Evolutionary conservation across 73 alveolate genomes (phyloP), one percentile per base, ranked within the genome.

Genomic region (Paramecium caudatum): DNA sequence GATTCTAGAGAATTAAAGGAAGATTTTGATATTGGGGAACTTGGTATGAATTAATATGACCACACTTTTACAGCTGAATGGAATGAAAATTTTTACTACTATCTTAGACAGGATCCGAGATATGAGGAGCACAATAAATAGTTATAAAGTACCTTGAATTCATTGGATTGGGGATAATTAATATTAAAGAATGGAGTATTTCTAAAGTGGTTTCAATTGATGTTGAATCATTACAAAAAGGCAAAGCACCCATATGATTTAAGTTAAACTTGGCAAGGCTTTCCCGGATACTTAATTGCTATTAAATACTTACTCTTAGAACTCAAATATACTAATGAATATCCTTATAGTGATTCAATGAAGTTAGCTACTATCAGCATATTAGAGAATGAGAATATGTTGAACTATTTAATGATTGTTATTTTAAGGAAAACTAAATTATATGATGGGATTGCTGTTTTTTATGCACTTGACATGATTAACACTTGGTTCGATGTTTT

Each of bases 361-460:
- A 74, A 74, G 21, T n/a, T 39, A n/a, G 88, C 88, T 5, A 41
- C 88, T 9, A 9, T 9, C 2, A 16, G 55, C 12, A 41, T 74
- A 19, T 74, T 74, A 12, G 88, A 74, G 32, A 74, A 74, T 74
- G 88, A 74, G 32, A 74, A 74, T 43, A 43, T 74, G 47, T 34
- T 74, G 5, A 74, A 36, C 9, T 74, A 36, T 45, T 21, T 74
- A 41, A 43, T 74, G 0, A 21, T 41, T 16, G 88, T 74, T 3
- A 45, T 74, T 8, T 74, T 74, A 15, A 37, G 43, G 9, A 74
- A 74, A 74, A 74, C 88, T 16, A 74, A 74, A 74, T 10, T 74
- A 41, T 74, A 74, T 43, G 88, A 74, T 74, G 68, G 88, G 5
- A 74, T 45, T 27, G 88, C 70, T 15, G 88, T 74, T 9, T 74